Percentiles rank a stretch among this genome's conserved stretches.
phyloP scores from a whole-genome alignment of 225 moss, liverwort and hornwort species.

The Polytrichum formosum region DNA sequence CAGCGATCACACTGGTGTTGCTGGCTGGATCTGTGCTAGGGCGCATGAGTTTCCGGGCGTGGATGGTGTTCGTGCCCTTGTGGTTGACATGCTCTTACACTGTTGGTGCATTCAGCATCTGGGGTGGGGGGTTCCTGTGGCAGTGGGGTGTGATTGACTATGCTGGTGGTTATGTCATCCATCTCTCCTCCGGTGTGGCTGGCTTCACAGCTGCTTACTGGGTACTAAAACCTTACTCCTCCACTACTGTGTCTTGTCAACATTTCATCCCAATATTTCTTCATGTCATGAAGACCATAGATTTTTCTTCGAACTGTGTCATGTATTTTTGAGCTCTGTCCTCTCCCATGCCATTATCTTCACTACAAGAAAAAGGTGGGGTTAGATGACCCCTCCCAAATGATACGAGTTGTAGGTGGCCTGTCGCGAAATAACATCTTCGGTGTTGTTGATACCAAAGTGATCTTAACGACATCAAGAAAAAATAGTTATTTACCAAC shows the following conservation, averaged over 20 bases:
- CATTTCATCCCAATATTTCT: background rate
- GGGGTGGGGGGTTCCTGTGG: conserved; percentile 48
- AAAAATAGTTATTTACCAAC: no score
- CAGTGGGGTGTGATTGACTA: conserved; percentile 57
- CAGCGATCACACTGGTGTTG: conserved; percentile 44
- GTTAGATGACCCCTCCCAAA: no score
- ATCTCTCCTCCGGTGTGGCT: conserved; percentile 36
- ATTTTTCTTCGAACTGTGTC: no score
- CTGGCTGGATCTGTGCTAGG: conserved; percentile 29
- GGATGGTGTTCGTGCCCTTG: conserved; percentile 19
- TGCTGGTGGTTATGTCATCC: conserved; percentile 49
- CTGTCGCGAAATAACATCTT: no score
- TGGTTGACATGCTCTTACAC: conserved; percentile 51
- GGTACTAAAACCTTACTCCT: conserved; percentile 9
- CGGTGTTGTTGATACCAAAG: no score
- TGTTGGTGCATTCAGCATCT: conserved; percentile 35
- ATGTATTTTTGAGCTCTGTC: no score
- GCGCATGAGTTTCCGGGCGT: conserved; percentile 16
- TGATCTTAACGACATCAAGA: no score
- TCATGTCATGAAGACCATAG: background rate
- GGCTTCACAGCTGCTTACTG: conserved; percentile 47
- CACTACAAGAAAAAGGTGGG: no score
- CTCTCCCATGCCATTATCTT: no score
- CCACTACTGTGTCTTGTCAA: no score
- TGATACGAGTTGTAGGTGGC: no score